These are phyloP conservation scores for Colletotrichum truncatum DNA, from an alignment of 2,329 filamentous ascomycete genomes.

Conservation along the genomic window DNA sequence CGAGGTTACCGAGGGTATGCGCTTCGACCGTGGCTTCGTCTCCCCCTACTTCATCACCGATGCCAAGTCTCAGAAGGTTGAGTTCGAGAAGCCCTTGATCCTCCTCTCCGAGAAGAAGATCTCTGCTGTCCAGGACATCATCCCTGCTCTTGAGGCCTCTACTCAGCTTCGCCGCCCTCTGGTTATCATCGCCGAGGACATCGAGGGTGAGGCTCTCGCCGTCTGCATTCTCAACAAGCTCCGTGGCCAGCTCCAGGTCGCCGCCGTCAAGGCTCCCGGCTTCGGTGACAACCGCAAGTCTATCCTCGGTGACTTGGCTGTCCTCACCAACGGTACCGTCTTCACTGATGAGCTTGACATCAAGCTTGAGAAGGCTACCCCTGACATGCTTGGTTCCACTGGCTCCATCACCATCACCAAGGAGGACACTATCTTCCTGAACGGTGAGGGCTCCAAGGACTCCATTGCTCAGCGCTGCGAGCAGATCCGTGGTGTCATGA, in stretches of 20 bases:
- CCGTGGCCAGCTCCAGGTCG: conserved; percentile 98
- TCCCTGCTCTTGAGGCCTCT: conserved; percentile 96
- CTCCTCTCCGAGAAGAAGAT: conserved; percentile 99
- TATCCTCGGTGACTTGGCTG: conserved; percentile 94
- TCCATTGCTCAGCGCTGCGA: conserved; percentile 93
- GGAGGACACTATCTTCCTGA: conserved; percentile 98
- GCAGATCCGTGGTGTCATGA: conserved; percentile 98
- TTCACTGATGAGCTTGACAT: conserved; percentile 98
- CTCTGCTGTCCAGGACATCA: conserved; percentile 98
- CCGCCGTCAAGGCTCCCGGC: conserved; percentile 97
- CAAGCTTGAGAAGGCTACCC: conserved; percentile 98
- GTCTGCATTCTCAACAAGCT: conserved; percentile 99
- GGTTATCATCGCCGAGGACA: conserved; percentile 98
- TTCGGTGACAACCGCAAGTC: conserved; percentile 99
- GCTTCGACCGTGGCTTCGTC: conserved; percentile 98
- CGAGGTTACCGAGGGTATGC: conserved; percentile 99
- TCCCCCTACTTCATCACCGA: conserved; percentile 99
- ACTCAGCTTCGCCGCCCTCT: conserved; percentile 95
- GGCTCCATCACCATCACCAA: conserved; percentile 99
- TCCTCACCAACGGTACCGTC: conserved; percentile 96
- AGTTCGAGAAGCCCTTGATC: conserved; percentile 99
- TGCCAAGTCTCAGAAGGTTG: conserved; percentile 97
- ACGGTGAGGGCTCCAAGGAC: conserved; percentile 96
- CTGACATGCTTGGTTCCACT: conserved; percentile 95
- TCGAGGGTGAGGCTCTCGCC: conserved; percentile 96